Percentiles rank a stretch among this genome's conserved stretches.
phyloP scores from a whole-genome alignment of 2,329 filamentous ascomycete genomes.

The Pseudopyricularia javanii region DNA sequence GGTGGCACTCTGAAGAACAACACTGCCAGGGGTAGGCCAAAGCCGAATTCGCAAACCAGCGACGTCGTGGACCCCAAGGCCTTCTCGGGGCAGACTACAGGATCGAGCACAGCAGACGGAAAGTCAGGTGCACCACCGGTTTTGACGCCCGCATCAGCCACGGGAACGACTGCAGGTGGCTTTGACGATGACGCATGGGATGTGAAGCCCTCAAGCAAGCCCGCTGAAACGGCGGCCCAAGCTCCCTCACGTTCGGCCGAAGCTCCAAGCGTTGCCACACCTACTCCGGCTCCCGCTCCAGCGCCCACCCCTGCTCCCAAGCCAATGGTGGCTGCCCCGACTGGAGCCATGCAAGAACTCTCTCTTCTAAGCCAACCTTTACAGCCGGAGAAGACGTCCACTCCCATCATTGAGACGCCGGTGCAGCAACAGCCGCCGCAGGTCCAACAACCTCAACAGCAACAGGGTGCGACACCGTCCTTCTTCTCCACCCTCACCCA shows the following conservation, averaged over 20 bases:
- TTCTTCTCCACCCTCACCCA: slow-evolving; percentile 40
- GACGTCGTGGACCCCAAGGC: slow-evolving; percentile 82
- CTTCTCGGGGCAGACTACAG: slow-evolving; percentile 53
- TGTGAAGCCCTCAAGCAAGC: slow-evolving; percentile 67
- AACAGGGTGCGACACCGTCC: slow-evolving; percentile 40
- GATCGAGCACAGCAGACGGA: slow-evolving; percentile 20
- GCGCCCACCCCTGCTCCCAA: slow-evolving; percentile 21
- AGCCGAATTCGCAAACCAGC: slow-evolving; percentile 73
- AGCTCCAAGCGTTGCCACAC: slow-evolving; percentile 18
- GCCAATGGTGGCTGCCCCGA: slow-evolving; percentile 35
- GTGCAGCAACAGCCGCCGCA: slow-evolving; percentile 18
- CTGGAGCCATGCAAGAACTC: slow-evolving; percentile 53
- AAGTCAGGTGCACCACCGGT: slow-evolving; percentile 20
- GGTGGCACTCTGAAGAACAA: slow-evolving; percentile 90
- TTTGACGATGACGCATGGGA: slow-evolving; percentile 99
- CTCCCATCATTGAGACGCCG: slow-evolving; percentile 17
- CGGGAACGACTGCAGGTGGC: slow-evolving; percentile 29
- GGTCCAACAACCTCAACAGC: slow-evolving; percentile 15
- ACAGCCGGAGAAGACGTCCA: slow-evolving; percentile 31
- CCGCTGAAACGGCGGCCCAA: slow-evolving; percentile 5
- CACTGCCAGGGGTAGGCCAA: slow-evolving; percentile 80
- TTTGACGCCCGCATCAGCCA: slow-evolving; percentile 8
- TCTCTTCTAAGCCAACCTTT: slow-evolving; percentile 41
- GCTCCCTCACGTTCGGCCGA: slow-evolving; percentile 6
- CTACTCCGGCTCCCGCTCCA: slow-evolving; percentile 23